phyloP scores from a whole-genome alignment of 83 land plant species.

The Larix sibirica region DNA sequence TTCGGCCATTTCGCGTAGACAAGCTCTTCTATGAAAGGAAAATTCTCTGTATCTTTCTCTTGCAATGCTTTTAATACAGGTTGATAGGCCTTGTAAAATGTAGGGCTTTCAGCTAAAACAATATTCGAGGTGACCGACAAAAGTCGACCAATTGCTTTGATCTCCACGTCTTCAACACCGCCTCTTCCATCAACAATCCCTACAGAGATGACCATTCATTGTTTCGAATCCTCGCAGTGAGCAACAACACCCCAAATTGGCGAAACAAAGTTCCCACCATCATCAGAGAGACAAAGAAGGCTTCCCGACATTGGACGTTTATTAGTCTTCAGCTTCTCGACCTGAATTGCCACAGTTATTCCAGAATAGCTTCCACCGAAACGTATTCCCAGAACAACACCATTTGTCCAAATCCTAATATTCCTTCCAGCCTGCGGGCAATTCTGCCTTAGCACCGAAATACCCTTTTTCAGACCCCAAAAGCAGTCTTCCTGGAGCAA shows the following conservation, averaged over 20 bases:
- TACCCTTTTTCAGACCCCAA: slow-evolving; percentile 19
- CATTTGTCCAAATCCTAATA: slow-evolving; percentile 18
- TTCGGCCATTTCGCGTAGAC: too few relatives aligned
- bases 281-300: slow-evolving; percentile 19
- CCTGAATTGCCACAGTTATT: neutral
- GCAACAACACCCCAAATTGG: slow-evolving; percentile 24
- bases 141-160: neutral
- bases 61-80: too few relatives aligned
- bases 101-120: too few relatives aligned
- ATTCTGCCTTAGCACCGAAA: neutral
- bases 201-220: neutral
- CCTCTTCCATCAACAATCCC: neutral
- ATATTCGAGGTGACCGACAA: too few relatives aligned
- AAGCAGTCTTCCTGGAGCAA: slow-evolving; percentile 22
- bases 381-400: neutral
- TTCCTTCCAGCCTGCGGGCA: neutral
- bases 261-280: slow-evolving; percentile 16
- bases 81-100: too few relatives aligned
- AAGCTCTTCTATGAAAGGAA: too few relatives aligned
- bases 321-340: neutral
- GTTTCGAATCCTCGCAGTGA: slow-evolving; percentile 13
- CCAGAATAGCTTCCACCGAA: neutral
- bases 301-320: slow-evolving; percentile 8
- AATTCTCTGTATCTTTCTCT: too few relatives aligned
- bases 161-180: neutral